Conservation (phyloP, 352 stramenopile genomes). For the Lagenidium sp. region DNA sequence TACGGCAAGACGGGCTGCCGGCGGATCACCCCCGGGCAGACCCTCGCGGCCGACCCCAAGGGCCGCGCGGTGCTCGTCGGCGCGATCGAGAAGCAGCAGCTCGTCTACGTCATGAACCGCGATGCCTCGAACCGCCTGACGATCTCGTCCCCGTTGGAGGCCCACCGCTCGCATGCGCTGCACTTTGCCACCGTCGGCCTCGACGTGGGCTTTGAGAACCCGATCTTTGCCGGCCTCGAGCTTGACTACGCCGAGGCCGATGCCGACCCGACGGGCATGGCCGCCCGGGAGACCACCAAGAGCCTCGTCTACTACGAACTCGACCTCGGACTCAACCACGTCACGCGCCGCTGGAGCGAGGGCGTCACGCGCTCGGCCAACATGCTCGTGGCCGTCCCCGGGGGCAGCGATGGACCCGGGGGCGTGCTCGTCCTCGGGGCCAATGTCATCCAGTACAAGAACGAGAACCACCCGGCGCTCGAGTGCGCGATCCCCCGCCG, state of each 20-base stretch:
- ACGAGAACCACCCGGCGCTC: slow-evolving; percentile 86
- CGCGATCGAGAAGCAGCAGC: slow-evolving; percentile 97
- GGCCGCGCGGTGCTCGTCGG: slow-evolving; percentile 95
- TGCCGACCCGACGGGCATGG: slow-evolving; percentile 63
- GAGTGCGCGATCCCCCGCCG: slow-evolving; percentile 69
- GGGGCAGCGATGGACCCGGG: slow-evolving; percentile 73
- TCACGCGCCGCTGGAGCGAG: slow-evolving; percentile 94
- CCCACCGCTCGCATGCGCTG: slow-evolving; percentile 94
- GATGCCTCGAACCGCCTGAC: slow-evolving; percentile 92
- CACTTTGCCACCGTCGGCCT: slow-evolving; percentile 93
- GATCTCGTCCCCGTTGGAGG: slow-evolving; percentile 98
- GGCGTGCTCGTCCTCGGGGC: slow-evolving; percentile 96
- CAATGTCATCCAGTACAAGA: slow-evolving; percentile 97
- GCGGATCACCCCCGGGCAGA: slow-evolving; percentile 96
- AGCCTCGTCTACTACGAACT: slow-evolving; percentile 98
- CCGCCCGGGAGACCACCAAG: slow-evolving; percentile 79
- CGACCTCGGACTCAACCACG: slow-evolving; percentile 99
- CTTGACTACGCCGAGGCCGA: slow-evolving; percentile 92
- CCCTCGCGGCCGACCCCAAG: slow-evolving; percentile 95
- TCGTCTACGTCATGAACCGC: slow-evolving; percentile 99
- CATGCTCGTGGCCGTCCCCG: slow-evolving; percentile 88
- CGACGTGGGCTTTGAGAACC: slow-evolving; percentile 99
- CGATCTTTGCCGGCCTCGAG: slow-evolving; percentile 97
- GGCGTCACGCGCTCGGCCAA: slow-evolving; percentile 86
- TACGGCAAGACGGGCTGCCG: slow-evolving; percentile 96